phyloP scores from a whole-genome alignment of 768 basidiomycete species.

The Piloderma croceum region DNA sequence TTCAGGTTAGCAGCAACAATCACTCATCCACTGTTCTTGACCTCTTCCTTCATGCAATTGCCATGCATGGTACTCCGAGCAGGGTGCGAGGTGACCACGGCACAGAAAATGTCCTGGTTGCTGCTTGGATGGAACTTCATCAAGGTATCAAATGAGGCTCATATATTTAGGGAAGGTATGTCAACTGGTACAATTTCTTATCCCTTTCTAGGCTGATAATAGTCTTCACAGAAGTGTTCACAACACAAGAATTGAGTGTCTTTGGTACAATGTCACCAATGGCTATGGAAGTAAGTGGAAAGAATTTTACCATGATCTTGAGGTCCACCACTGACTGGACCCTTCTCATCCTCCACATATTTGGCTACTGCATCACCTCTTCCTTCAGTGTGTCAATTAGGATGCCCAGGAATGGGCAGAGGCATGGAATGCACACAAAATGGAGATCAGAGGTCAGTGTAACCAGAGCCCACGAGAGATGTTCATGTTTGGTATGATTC shows the following conservation, averaged over 20 bases:
- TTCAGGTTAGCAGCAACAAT: slow-evolving; percentile 37
- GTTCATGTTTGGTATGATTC: slow-evolving; percentile 27
- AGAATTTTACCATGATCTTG: slow-evolving; percentile 44
- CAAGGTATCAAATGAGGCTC: slow-evolving; percentile 19
- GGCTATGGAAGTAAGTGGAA: slow-evolving; percentile 35
- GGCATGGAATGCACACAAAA: slow-evolving; percentile 31
- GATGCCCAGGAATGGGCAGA: slow-evolving; percentile 28
- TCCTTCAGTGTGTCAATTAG: slow-evolving; percentile 26
- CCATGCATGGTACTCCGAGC: slow-evolving; percentile 25
- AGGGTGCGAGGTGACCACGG: slow-evolving; percentile 30
- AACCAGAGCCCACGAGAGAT: slow-evolving; percentile 22
- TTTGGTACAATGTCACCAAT: slow-evolving; percentile 35
- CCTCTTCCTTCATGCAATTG: slow-evolving; percentile 24
- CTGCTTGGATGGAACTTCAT: slow-evolving; percentile 24
- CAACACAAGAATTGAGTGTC: slow-evolving; percentile 34
- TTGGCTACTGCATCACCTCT: slow-evolving; percentile 37
- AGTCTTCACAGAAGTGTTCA: slow-evolving; percentile 29
- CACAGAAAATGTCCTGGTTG: slow-evolving; percentile 24
- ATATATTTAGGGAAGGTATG: slow-evolving; percentile 26
- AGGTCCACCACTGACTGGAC: slow-evolving; percentile 26
- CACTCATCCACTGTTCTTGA: slow-evolving; percentile 31
- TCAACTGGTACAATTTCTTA: slow-evolving; percentile 5
- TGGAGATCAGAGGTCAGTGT: slow-evolving; percentile 11
- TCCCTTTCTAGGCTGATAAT: background rate
- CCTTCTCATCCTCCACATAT: slow-evolving; percentile 24